phyloP scores from a whole-genome alignment of 345 rosid species.

The Eucalyptus shirleyi region DNA sequence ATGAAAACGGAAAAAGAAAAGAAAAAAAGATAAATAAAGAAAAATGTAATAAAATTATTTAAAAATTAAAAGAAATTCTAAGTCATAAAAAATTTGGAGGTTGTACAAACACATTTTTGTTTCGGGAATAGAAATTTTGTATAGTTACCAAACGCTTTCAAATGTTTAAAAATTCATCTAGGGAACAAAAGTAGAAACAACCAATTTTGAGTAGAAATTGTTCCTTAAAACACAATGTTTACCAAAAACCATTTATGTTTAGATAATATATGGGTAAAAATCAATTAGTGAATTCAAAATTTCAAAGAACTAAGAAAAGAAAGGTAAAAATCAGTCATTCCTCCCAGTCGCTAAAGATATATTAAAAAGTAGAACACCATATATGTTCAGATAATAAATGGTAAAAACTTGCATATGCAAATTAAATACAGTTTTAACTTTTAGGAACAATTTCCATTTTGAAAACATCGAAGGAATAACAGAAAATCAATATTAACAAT shows the following conservation, averaged over 20 bases:
- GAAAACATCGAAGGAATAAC: background rate
- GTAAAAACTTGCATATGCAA: background rate
- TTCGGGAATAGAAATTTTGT: too few relatives aligned
- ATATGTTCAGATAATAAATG: background rate
- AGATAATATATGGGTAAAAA: too few relatives aligned
- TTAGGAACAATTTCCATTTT: background rate
- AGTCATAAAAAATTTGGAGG: too few relatives aligned
- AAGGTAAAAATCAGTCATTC: background rate
- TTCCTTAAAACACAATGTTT: too few relatives aligned
- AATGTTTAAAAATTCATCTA: too few relatives aligned
- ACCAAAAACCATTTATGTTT: too few relatives aligned
- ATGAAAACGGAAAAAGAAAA: too few relatives aligned
- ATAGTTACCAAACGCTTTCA: accelerated
- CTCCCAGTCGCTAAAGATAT: background rate
- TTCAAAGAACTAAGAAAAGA: background rate
- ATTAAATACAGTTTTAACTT: background rate
- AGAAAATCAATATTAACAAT: background rate
- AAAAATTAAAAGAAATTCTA: too few relatives aligned
- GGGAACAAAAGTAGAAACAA: too few relatives aligned
- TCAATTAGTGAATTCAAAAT: background rate
- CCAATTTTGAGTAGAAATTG: too few relatives aligned
- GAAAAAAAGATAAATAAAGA: too few relatives aligned
- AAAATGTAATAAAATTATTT: too few relatives aligned
- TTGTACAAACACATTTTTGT: accelerated
- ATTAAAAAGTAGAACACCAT: background rate